A percentile compares a stretch with the other conserved stretches of the same genome.
Evolutionary conservation across 108 stramenopile genomes (phyloP).

Genomic region (Nitzschia palea): DNA sequence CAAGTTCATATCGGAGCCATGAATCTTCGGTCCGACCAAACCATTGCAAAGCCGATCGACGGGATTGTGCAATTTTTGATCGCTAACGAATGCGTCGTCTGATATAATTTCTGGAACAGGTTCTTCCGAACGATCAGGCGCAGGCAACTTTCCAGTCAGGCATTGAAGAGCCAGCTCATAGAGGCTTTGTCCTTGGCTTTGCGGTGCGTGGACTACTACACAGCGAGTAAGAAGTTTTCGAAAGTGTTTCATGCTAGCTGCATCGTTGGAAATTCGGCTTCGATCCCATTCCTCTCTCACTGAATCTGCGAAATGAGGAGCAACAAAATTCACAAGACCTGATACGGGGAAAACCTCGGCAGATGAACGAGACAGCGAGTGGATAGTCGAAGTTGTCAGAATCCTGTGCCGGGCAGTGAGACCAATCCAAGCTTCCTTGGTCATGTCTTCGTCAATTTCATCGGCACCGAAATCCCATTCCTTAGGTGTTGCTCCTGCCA

Average conservation of each 20-base stretch:
- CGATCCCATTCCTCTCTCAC: constrained; percentile 87
- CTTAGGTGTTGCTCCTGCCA: constrained; percentile 41
- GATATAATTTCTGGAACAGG: constrained; percentile 43
- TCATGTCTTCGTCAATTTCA: constrained; percentile 29
- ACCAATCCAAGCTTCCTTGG: constrained; percentile 65
- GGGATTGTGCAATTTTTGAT: constrained; percentile 56
- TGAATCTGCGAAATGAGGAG: constrained; percentile 70
- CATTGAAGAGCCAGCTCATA: constrained; percentile 50
- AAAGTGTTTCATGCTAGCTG: constrained; percentile 71
- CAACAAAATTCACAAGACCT: constrained; percentile 62
- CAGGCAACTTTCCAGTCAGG: constrained; percentile 52
- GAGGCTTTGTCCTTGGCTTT: constrained; percentile 26
- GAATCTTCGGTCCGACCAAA: constrained; percentile 45
- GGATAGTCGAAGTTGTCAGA: constrained; percentile 46
- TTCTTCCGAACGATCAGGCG: constrained; percentile 11
- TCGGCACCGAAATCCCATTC: constrained; percentile 59
- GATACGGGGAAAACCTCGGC: constrained; percentile 52
- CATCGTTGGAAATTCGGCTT: constrained; percentile 57
- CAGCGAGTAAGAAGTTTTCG: constrained; percentile 66
- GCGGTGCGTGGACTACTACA: constrained; percentile 60
- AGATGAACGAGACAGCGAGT: constrained; percentile 28
- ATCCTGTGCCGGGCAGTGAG: constrained; percentile 85
- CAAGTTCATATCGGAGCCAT: constrained; percentile 73
- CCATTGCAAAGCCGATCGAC: constrained; percentile 64
- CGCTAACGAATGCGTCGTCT: constrained; percentile 44